phyloP scores from a whole-genome alignment of 495 filamentous ascomycete species.

The Annulohypoxylon nitens region DNA sequence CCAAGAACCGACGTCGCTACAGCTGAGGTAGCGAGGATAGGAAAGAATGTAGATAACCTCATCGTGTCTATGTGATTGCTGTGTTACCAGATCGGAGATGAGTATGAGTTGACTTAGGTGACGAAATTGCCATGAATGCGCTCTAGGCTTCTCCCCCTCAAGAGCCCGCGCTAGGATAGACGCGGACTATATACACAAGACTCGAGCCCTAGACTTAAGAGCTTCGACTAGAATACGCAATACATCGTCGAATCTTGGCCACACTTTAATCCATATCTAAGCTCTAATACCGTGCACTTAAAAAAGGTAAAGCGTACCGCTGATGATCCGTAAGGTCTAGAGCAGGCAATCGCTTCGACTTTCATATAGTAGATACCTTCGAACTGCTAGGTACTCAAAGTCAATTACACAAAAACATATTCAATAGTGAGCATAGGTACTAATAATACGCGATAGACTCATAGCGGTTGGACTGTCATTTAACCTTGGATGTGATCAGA shows the following conservation, averaged over 20 bases:
- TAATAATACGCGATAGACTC: not conserved
- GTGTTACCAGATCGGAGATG: not conserved
- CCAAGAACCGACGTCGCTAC: not conserved
- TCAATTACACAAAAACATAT: not conserved
- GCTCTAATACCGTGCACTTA: not conserved
- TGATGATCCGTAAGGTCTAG: too few species aligned
- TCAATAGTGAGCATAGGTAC: not conserved
- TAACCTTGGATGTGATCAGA: not conserved
- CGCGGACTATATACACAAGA: not conserved
- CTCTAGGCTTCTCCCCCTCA: not conserved
- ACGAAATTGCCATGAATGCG: not conserved
- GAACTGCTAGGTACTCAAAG: too few species aligned
- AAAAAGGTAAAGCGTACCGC: not conserved
- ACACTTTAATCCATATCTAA: not conserved
- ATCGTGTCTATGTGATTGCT: slow-evolving; percentile 14
- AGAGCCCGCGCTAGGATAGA: not conserved
- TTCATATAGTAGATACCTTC: not conserved
- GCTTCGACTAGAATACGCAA: slow-evolving; percentile 2
- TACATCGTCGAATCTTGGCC: not conserved
- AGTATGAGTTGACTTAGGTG: not conserved
- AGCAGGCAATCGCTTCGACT: not conserved
- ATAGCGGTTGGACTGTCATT: not conserved
- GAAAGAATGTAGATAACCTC: not conserved
- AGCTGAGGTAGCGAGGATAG: not conserved
- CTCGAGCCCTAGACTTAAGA: not conserved